Conservation (phyloP, 768 basidiomycete genomes). For the Psilocybe cyanescens region DNA sequence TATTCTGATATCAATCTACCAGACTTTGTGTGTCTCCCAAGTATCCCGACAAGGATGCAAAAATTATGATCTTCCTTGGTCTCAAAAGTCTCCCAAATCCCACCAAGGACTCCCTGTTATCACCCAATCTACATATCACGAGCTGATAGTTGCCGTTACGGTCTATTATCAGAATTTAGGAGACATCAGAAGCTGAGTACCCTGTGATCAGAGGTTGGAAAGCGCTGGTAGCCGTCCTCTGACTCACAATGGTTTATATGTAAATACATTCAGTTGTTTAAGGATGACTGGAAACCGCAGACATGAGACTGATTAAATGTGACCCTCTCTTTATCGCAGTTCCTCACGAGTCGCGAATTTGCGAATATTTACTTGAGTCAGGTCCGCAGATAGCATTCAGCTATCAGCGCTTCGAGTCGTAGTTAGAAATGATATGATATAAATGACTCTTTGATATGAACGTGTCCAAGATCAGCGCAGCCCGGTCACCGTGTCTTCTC, state of each 20-base stretch:
- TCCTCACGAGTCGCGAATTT: conserved; percentile 1
- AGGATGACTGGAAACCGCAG: not conserved
- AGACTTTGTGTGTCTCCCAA: conserved; percentile 1
- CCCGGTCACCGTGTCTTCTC: not conserved
- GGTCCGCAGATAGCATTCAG: conserved; percentile 7
- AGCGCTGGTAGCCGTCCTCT: conserved; percentile 15
- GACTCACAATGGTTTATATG: conserved; percentile 20
- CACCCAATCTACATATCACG: conserved; percentile 6
- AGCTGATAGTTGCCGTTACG: conserved; percentile 12
- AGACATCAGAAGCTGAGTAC: conserved; percentile 14
- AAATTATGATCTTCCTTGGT: not conserved
- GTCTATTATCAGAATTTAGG: conserved; percentile 9
- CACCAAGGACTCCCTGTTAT: conserved; percentile 3
- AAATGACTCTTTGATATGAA: not conserved
- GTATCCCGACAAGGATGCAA: conserved; percentile 1
- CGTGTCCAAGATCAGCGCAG: not conserved
- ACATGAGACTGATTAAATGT: not conserved
- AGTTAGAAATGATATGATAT: not conserved
- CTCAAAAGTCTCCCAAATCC: conserved; percentile 9
- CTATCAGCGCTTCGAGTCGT: not conserved
- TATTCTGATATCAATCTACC: not conserved
- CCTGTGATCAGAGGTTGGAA: conserved; percentile 19
- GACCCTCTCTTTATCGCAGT: not conserved
- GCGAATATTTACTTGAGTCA: not conserved
- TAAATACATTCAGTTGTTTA: conserved; percentile 9